phyloP scores from a whole-genome alignment of 148 eudicot species.

The Amaranthus palmeri region DNA sequence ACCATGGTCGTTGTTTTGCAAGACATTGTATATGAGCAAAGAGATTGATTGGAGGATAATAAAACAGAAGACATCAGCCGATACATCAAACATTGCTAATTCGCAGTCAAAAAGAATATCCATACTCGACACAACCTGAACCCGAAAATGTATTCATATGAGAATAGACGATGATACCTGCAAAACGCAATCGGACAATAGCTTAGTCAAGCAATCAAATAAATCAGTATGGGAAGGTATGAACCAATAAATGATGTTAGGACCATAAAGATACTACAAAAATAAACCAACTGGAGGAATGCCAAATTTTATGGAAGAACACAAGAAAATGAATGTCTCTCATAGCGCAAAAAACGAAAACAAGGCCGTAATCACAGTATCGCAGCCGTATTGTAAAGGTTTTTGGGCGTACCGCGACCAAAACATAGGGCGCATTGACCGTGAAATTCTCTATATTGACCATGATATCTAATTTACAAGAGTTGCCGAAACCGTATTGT shows the following conservation, averaged over 20 bases:
- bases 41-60: constrained; percentile 3
- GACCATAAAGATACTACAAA: not conserved
- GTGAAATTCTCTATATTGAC: too few relatives aligned
- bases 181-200: not conserved
- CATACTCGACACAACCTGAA: not conserved
- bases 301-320: too few relatives aligned
- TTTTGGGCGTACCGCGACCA: too few relatives aligned
- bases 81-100: constrained; percentile 7
- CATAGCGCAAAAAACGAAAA: too few relatives aligned
- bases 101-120: not conserved
- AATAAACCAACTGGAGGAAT: too few relatives aligned
- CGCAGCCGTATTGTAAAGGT: too few relatives aligned
- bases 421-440: too few relatives aligned
- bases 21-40: not conserved
- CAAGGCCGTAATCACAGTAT: too few relatives aligned
- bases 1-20: constrained; percentile 6
- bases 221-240: not conserved
- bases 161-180: constrained; percentile 3
- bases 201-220: not conserved
- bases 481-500: too few relatives aligned
- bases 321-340: too few relatives aligned
- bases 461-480: too few relatives aligned
- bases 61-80: constrained; percentile 10
- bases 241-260: not conserved
- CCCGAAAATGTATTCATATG: constrained; percentile 18